Conservation (phyloP, 2,329 filamentous ascomycete genomes). For the Huntiella omanensis region DNA sequence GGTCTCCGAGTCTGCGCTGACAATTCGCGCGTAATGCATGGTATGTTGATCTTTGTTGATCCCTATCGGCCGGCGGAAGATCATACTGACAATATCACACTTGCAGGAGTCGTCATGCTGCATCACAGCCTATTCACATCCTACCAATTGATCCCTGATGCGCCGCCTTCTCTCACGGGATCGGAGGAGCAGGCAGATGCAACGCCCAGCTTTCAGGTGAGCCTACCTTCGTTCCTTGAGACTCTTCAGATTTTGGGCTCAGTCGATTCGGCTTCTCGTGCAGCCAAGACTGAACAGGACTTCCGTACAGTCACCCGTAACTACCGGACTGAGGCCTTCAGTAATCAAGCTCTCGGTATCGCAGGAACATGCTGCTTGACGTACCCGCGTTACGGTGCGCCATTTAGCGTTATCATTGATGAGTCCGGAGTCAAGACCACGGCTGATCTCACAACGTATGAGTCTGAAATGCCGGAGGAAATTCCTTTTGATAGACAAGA, state of each 20-base stretch:
- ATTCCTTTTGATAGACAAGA: conserved; percentile 76
- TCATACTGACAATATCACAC: background rate
- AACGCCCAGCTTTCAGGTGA: conserved; percentile 66
- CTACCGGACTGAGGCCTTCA: conserved; percentile 57
- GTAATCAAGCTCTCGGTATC: conserved; percentile 63
- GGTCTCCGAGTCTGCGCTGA: conserved; percentile 79
- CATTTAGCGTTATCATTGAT: conserved; percentile 69
- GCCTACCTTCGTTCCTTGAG: conserved; percentile 71
- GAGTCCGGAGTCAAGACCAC: conserved; percentile 77
- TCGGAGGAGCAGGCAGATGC: background rate
- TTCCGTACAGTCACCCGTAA: conserved; percentile 44
- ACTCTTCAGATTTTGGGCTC: conserved; percentile 89
- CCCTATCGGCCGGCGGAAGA: background rate
- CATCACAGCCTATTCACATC: conserved; percentile 78
- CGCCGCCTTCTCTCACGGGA: conserved; percentile 16
- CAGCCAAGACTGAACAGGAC: conserved; percentile 39
- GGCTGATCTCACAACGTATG: conserved; percentile 77
- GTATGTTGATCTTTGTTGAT: conserved; percentile 23
- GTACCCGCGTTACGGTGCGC: conserved; percentile 55
- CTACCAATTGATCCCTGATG: conserved; percentile 48
- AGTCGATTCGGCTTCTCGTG: conserved; percentile 44
- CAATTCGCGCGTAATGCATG: conserved; percentile 81
- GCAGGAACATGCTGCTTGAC: conserved; percentile 70
- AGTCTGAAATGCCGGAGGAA: conserved; percentile 52
- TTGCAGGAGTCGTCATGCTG: conserved; percentile 47